Evolutionary conservation across 257 asterid genomes (phyloP), one percentile per base, ranked within the genome.

Genomic region (Paulownia fortunei): DNA sequence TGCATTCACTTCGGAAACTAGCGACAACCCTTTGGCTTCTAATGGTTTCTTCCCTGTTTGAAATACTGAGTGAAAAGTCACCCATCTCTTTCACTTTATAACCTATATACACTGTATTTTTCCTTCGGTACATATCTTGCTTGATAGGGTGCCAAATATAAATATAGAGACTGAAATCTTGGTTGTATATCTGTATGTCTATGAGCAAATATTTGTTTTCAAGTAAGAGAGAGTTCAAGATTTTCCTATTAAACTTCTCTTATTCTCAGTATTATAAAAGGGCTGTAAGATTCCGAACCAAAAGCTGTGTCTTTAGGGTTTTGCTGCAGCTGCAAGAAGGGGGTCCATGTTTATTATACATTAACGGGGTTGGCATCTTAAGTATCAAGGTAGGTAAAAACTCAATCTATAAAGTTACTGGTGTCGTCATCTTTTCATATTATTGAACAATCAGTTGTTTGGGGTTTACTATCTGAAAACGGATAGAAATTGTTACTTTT

Each of bases 371-470:
- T 79, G 84, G 79, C 88, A 68, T 54, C 85, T 86, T 80, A 79
- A 71, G 83, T 78, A 83, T 81, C 89, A 84, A 85, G 87, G 88
- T 89, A 82, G 90, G 94, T 91, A 84, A 87, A 86, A 85, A 68
- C 78, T 86, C 92, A 34, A 82, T 74, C 84, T 80, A 77, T 72
- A 68, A 77, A 81, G 82, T 71, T 85, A 72, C 76, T 71, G 76
- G 83, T 79, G 72, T 79, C 84, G 83, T 87, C 89, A 73, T 84
- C 62, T 78, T 76, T 73, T 77, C 74, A 18, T 72, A 63, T 79
- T 77, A 76, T 83, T 84, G 85, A 77, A 73, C 78, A 76, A 47
- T 83, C 82, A 63, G 51, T 34, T 58, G 55, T 73, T 79, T 81
- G 78, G 75, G 56, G 3, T 49, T 73, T 79, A n/a, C 81, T 39